Evolutionary conservation across 2,329 filamentous ascomycete species (phyloP).

Genomic region (Penicillium frequentans): DNA sequence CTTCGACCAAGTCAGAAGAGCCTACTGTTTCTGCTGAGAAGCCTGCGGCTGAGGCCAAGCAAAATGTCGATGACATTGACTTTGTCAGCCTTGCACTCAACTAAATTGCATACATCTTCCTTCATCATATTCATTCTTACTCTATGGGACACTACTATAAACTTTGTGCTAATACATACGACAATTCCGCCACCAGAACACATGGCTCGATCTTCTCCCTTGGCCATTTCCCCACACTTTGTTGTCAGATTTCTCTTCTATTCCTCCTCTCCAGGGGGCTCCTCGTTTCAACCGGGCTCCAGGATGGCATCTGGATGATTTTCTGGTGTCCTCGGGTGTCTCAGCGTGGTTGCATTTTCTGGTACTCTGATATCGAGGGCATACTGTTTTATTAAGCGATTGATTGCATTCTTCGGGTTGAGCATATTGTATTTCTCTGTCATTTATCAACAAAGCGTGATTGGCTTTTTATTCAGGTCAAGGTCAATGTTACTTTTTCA

Average conservation of each 20-base stretch:
- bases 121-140: not conserved
- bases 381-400: conserved; percentile 21
- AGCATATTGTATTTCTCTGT: conserved; percentile 17
- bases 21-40: conserved; percentile 2
- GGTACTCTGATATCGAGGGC: conserved; percentile 12
- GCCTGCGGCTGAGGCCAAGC: conserved; percentile 11
- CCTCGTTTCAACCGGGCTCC: not conserved
- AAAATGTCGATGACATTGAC: conserved; percentile 26
- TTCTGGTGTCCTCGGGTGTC: not conserved
- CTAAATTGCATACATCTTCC: conserved; percentile 8
- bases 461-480: not conserved
- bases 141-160: conserved; percentile 9
- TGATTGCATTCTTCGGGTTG: conserved; percentile 21
- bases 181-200: conserved; percentile 2
- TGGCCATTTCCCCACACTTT: not conserved
- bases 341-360: conserved; percentile 4
- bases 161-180: conserved; percentile 17
- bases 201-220: not conserved
- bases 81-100: conserved; percentile 25
- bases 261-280: not conserved
- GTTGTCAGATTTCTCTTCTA: not conserved
- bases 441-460: conserved; percentile 4
- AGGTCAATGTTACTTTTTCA: conserved; percentile 6
- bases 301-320: not conserved
- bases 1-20: conserved; percentile 3